Percentiles rank a stretch among this genome's conserved stretches.
Evolutionary conservation across 1,139 yeast species (phyloP).

Genomic region (Suhomyces terraborum): DNA sequence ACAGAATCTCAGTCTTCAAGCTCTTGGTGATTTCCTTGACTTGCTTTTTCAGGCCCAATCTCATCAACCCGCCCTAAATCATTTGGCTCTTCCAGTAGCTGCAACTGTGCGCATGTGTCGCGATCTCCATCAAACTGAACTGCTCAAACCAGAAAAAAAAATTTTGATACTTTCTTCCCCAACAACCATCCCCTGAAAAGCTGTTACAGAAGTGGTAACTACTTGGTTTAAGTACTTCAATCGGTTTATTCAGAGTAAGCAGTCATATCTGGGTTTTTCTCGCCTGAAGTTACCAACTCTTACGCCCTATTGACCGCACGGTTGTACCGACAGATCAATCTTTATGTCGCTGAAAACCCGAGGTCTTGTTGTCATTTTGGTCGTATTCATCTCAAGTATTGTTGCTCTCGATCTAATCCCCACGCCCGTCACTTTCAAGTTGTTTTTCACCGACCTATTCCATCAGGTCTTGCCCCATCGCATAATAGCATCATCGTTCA

Average conservation of each 20-base stretch:
- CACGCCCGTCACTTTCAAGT: neutral
- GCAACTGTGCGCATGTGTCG: neutral
- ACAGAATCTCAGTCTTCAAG: no score
- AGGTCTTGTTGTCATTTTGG: neutral
- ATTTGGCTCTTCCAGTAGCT: neutral
- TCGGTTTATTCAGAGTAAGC: neutral
- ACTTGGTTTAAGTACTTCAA: neutral
- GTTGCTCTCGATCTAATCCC: conserved; percentile 2
- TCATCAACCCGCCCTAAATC: no score
- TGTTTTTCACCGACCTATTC: conserved; percentile 5
- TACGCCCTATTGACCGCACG: conserved; percentile 1
- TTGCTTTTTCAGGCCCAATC: no score
- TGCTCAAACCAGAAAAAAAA: conserved; percentile 4
- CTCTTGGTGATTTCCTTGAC: no score
- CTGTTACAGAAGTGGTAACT: neutral
- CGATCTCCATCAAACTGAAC: conserved; percentile 1
- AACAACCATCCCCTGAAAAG: neutral
- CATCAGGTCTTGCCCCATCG: conserved; percentile 4
- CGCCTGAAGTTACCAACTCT: neutral
- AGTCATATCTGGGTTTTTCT: neutral
- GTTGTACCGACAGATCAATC: neutral
- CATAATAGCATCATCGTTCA: conserved; percentile 4
- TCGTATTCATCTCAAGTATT: neutral
- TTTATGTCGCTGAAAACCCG: conserved; percentile 10
- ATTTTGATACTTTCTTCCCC: conserved; percentile 2